Conservation (phyloP, 1,284 basidiomycete genomes). For the Pseudozyma sp. region DNA sequence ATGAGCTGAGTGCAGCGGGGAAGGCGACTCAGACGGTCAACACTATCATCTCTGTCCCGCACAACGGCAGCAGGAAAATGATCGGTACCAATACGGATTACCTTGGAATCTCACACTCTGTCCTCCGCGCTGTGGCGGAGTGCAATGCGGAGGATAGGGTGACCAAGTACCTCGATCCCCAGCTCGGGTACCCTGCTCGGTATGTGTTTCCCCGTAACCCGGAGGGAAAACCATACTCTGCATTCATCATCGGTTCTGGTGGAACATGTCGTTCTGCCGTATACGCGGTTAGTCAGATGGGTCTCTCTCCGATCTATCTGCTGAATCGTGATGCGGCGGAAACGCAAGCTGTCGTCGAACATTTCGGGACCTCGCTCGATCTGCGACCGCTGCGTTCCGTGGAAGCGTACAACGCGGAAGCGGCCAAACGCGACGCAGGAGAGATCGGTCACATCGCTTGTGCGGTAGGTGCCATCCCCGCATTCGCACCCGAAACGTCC, state of each 20-base stretch:
- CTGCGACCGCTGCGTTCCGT: slow-evolving; percentile 39
- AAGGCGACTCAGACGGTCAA: slow-evolving; percentile 53
- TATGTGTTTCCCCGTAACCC: slow-evolving; percentile 33
- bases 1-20: slow-evolving; percentile 49
- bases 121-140: slow-evolving; percentile 39
- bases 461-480: slow-evolving; percentile 66
- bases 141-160: slow-evolving; percentile 28
- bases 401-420: slow-evolving; percentile 37
- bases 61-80: slow-evolving; percentile 33
- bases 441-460: slow-evolving; percentile 44
- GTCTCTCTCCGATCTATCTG: slow-evolving; percentile 49
- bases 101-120: slow-evolving; percentile 48
- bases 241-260: slow-evolving; percentile 57
- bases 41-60: slow-evolving; percentile 49
- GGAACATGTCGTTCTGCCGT: slow-evolving; percentile 54
- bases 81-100: slow-evolving; percentile 58
- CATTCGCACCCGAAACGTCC: slow-evolving; percentile 55
- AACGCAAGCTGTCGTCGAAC: slow-evolving; percentile 45
- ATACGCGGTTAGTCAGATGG: slow-evolving; percentile 48
- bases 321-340: slow-evolving; percentile 50
- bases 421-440: slow-evolving; percentile 25
- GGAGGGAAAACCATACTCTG: slow-evolving; percentile 38
- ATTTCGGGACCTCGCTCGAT: slow-evolving; percentile 45
- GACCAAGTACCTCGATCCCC: slow-evolving; percentile 38
- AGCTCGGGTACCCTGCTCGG: slow-evolving; percentile 10